Conservation (phyloP, 371 early-diverging fungal genomes). For the Phascolomyces articulosus region DNA sequence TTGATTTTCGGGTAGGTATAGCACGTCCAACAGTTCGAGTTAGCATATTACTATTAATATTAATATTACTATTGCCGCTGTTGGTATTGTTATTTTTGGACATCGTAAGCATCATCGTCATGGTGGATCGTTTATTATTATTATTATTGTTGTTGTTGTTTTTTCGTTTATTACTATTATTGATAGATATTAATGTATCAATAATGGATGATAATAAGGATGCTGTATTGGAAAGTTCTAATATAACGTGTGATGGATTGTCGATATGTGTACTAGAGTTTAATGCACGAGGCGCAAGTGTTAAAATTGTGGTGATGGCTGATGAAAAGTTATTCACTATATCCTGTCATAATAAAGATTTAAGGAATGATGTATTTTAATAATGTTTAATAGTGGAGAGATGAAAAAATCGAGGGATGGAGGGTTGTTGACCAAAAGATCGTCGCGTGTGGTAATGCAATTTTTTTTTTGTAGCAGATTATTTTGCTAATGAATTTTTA, state of each 20-base stretch:
- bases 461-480: no score
- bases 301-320: conserved; percentile 11
- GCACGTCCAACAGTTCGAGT: neutral
- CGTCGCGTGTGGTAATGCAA: no score
- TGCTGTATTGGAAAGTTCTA: conserved; percentile 8
- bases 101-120: no score
- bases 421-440: no score
- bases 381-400: no score
- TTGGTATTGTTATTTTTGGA: neutral
- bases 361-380: neutral
- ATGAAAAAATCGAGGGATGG: no score
- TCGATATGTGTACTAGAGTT: neutral
- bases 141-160: no score
- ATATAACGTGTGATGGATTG: neutral
- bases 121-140: no score
- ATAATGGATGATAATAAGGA: conserved; percentile 8
- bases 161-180: neutral
- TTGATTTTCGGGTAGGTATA: neutral
- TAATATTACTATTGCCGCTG: neutral
- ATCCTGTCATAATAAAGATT: neutral
- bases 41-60: neutral
- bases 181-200: conserved; percentile 1
- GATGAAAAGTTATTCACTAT: conserved; percentile 8
- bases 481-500: neutral
- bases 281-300: conserved; percentile 10